These are phyloP conservation scores for Porcisia hertigi DNA, from an alignment of 208 protist genomes.

Conservation along the genomic window DNA sequence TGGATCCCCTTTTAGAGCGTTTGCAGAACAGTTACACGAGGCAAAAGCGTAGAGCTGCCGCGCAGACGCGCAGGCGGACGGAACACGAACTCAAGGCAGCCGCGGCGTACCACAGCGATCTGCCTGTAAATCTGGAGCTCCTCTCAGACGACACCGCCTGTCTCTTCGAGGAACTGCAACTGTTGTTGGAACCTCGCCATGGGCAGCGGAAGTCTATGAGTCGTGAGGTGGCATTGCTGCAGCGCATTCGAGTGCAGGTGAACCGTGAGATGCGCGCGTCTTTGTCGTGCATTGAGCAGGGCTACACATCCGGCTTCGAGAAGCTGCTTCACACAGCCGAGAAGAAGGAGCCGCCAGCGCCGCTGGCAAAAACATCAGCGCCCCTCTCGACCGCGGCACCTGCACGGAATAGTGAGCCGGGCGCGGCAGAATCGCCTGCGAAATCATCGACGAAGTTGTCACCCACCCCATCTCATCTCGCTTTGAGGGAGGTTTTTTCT, in stretches of 20 bases:
- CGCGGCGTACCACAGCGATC: conserved; percentile 48
- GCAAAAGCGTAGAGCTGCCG: conserved; percentile 41
- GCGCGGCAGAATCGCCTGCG: background rate
- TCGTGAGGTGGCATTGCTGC: conserved; percentile 41
- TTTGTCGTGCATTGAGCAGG: conserved; percentile 64
- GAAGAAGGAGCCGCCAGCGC: background rate
- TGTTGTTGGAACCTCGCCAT: conserved; percentile 9
- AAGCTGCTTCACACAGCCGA: conserved; percentile 40
- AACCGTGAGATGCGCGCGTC: conserved; percentile 75
- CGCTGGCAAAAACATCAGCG: background rate
- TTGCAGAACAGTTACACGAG: conserved; percentile 58
- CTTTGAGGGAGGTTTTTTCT: conserved; percentile 35
- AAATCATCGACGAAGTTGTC: background rate
- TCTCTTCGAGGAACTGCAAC: conserved; percentile 69
- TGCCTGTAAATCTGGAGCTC: conserved; percentile 63
- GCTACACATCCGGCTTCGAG: conserved; percentile 78
- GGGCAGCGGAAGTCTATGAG: background rate
- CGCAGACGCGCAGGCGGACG: conserved; percentile 40
- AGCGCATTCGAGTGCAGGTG: conserved; percentile 49
- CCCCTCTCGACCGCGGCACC: background rate
- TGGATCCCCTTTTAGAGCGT: conserved; percentile 31
- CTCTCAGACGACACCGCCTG: conserved; percentile 62
- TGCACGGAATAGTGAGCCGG: background rate
- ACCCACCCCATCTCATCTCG: background rate
- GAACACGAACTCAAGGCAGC: conserved; percentile 40